Evolutionary conservation across 1,284 basidiomycete species (phyloP).

Genomic region (Ceratobasidium sp.): DNA sequence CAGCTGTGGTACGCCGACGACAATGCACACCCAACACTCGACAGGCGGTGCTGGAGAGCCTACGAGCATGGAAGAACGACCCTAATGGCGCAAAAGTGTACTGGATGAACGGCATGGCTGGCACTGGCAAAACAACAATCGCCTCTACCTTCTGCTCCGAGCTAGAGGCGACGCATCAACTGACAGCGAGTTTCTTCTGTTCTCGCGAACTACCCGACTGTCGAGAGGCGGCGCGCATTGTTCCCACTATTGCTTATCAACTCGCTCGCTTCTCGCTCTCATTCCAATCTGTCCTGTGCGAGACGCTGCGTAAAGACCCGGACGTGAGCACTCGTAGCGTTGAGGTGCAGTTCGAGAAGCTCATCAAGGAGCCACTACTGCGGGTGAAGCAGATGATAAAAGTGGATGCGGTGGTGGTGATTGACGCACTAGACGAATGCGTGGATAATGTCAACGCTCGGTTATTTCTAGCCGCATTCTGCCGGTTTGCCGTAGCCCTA

Average conservation of each 20-base stretch:
- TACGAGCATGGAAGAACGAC: constrained; percentile 45
- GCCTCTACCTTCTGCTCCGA: constrained; percentile 50
- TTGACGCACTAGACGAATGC: constrained; percentile 26
- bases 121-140: constrained; percentile 53
- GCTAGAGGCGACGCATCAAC: neutral
- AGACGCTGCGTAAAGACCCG: no score
- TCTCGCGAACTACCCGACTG: neutral
- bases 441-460: neutral
- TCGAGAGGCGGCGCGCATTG: no score
- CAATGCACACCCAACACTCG: no score
- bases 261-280: neutral
- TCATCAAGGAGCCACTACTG: neutral
- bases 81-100: constrained; percentile 45
- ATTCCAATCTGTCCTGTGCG: neutral
- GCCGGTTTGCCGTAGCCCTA: neutral
- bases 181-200: constrained; percentile 6
- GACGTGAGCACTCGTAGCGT: neutral
- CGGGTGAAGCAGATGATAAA: neutral
- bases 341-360: constrained; percentile 6
- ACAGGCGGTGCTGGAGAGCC: constrained; percentile 44
- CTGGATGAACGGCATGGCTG: constrained; percentile 54
- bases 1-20: no score
- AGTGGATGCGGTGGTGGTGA: neutral
- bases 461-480: neutral
- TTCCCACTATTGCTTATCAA: constrained; percentile 18